Conservation (phyloP, 179 eudicot species). For the Silene coronaria region DNA sequence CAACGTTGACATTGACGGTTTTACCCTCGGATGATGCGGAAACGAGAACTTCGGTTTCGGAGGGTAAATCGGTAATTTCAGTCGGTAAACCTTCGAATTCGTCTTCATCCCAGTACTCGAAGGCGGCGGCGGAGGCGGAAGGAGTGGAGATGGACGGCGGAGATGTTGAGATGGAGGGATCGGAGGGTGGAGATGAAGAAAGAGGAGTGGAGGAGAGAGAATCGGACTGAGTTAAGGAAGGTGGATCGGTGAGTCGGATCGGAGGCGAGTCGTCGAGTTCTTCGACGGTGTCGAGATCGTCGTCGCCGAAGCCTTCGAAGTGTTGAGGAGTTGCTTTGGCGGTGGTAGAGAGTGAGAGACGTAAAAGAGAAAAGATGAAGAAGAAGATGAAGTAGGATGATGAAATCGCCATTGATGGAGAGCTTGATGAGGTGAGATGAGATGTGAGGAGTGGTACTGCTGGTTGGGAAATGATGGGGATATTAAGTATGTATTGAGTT, state of each 20-base stretch:
- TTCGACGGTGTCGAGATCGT: constrained; percentile 36
- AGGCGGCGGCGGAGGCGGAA: constrained; percentile 22
- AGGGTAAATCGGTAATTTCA: constrained; percentile 15
- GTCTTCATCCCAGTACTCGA: constrained; percentile 83
- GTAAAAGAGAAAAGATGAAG: constrained; percentile 33
- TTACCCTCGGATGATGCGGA: constrained; percentile 14
- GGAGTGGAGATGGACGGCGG: constrained; percentile 33
- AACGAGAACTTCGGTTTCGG: constrained; percentile 13
- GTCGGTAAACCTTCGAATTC: constrained; percentile 82
- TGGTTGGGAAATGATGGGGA: not conserved
- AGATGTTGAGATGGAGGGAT: constrained; percentile 19
- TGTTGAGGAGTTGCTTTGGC: constrained; percentile 35
- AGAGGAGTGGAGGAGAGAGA: constrained; percentile 26
- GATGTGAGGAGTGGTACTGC: not conserved
- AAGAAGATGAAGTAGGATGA: constrained; percentile 27
- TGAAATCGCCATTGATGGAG: constrained; percentile 14
- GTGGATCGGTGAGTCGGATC: constrained; percentile 39
- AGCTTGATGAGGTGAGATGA: not conserved
- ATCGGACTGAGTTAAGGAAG: constrained; percentile 39
- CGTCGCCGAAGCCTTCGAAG: constrained; percentile 92
- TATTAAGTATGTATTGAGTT: not conserved
- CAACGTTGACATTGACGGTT: not conserved
- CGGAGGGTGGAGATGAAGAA: constrained; percentile 28
- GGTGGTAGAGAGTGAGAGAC: constrained; percentile 27
- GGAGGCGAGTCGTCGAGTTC: constrained; percentile 30